Percentiles rank a stretch among this genome's conserved stretches.
Conservation (phyloP, 306 rosid genomes). For the Trichosanthes cucumerina region DNA sequence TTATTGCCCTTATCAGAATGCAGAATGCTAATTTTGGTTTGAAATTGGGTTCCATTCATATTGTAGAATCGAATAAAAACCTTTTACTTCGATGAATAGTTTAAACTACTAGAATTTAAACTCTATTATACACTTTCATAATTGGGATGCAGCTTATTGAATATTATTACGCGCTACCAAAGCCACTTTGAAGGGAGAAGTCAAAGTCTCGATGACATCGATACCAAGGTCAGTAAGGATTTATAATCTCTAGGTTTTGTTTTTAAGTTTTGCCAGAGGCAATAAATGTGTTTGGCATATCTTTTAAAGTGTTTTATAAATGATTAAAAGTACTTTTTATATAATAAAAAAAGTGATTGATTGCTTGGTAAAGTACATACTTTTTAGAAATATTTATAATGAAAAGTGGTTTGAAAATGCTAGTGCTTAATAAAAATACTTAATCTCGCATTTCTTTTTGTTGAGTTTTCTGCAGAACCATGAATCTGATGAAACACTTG, state of each 20-base stretch:
- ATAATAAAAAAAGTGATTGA: no score
- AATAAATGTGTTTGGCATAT: background rate
- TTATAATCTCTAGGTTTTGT: background rate
- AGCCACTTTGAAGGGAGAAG: background rate
- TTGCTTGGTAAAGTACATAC: no score
- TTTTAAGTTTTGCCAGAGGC: background rate
- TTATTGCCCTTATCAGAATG: no score
- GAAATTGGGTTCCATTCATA: no score
- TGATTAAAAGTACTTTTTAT: background rate
- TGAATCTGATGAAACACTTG: background rate
- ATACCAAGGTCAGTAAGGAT: background rate
- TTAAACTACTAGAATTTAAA: no score
- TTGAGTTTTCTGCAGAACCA: conserved; percentile 8
- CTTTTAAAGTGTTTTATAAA: background rate
- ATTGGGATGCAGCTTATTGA: background rate
- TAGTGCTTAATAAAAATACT: no score
- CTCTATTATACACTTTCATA: background rate
- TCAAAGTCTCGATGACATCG: background rate
- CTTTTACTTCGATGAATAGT: no score
- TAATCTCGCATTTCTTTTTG: background rate
- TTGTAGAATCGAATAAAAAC: no score
- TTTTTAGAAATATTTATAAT: background rate
- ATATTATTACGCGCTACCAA: conserved; percentile 1
- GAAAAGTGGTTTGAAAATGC: no score
- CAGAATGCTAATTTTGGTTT: no score